Evolutionary conservation across 2,329 filamentous ascomycete species (phyloP).

Genomic region (Xylariaceae sp.): DNA sequence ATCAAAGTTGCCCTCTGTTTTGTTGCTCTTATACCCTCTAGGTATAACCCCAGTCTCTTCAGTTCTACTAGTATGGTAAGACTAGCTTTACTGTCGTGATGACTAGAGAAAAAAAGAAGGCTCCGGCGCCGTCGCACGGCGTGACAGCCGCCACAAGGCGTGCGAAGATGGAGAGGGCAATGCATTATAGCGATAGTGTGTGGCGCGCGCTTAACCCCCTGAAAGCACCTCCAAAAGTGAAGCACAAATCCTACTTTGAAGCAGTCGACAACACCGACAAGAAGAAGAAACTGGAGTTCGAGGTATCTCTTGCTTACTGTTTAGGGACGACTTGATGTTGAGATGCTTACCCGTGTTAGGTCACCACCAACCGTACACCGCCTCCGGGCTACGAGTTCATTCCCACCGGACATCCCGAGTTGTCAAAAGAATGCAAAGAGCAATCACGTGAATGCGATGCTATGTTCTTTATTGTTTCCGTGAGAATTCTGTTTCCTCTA

Average conservation of each 20-base stretch:
- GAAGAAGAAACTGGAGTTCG: slow-evolving; percentile 57
- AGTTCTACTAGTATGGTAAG: slow-evolving; percentile 33
- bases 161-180: slow-evolving; percentile 29
- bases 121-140: slow-evolving; percentile 26
- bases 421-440: slow-evolving; percentile 60
- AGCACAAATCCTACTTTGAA: slow-evolving; percentile 59
- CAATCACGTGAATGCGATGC: slow-evolving; percentile 56
- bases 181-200: slow-evolving; percentile 25
- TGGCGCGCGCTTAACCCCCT: slow-evolving; percentile 31
- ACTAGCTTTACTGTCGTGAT: slow-evolving; percentile 29
- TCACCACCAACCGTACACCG: slow-evolving; percentile 46
- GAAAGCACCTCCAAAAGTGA: slow-evolving; percentile 40
- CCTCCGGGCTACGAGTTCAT: slow-evolving; percentile 60
- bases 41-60: slow-evolving; percentile 19
- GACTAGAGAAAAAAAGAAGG: slow-evolving; percentile 32
- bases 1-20: slow-evolving; percentile 15
- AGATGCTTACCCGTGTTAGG: slow-evolving; percentile 36
- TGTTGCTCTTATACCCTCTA: slow-evolving; percentile 18
- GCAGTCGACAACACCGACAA: slow-evolving; percentile 60
- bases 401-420: slow-evolving; percentile 55
- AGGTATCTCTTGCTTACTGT: slow-evolving; percentile 41
- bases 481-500: slow-evolving; percentile 34
- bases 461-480: slow-evolving; percentile 63
- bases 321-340: background rate
- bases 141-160: slow-evolving; percentile 27